Percentiles rank a stretch among this genome's conserved stretches.
Evolutionary conservation across 2,329 filamentous ascomycete genomes (phyloP).

Genomic region (Penicillium paneum): DNA sequence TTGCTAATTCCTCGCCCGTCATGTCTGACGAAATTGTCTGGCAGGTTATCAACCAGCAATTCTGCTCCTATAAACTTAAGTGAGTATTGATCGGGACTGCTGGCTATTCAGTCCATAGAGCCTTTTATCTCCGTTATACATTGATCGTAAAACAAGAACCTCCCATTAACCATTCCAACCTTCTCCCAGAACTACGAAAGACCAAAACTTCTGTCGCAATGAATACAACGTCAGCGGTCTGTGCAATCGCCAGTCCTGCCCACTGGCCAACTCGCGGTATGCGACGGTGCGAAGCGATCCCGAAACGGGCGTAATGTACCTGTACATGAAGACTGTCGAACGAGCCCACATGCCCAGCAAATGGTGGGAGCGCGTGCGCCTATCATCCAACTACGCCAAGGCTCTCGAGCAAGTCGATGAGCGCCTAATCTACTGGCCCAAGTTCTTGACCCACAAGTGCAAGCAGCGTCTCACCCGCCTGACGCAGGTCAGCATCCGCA

Average conservation of each 20-base stretch:
- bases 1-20: conserved; percentile 19
- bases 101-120: background rate
- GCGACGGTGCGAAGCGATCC: conserved; percentile 85
- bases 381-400: conserved; percentile 85
- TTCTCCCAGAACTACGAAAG: conserved; percentile 66
- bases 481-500: conserved; percentile 82
- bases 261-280: conserved; percentile 87
- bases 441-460: conserved; percentile 89
- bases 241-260: conserved; percentile 84
- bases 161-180: conserved; percentile 6
- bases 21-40: conserved; percentile 94
- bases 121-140: conserved; percentile 5
- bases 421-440: conserved; percentile 86
- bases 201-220: conserved; percentile 92
- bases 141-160: conserved; percentile 2
- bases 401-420: conserved; percentile 85
- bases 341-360: conserved; percentile 83
- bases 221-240: conserved; percentile 84
- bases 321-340: conserved; percentile 96
- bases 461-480: conserved; percentile 92
- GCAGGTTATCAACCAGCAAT: conserved; percentile 93
- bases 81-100: conserved; percentile 42
- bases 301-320: conserved; percentile 76
- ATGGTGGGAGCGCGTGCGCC: conserved; percentile 89
- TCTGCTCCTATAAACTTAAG: conserved; percentile 94